Base-by-base conservation (phyloP, 306 rosid species). In the Trichosanthes truncata region DNA sequence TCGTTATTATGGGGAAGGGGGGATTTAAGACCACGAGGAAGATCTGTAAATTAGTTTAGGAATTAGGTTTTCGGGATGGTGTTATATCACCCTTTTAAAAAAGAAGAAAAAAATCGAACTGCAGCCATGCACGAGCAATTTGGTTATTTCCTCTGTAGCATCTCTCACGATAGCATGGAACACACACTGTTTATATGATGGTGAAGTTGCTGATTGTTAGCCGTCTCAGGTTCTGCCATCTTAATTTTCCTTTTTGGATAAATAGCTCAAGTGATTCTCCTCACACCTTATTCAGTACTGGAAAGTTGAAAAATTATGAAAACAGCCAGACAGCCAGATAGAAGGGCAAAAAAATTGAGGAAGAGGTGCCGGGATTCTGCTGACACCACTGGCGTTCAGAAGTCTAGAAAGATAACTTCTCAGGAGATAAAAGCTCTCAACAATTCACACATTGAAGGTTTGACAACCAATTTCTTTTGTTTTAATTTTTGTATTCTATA, bases 241-340 rank as follows among this genome's bases (percentile, higher is more conserved):
- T 25, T 23, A 45, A 71, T 43, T 68, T n/a, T 68, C 6, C 52
- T 20, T 67, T 38, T 67, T n/a, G 75, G 52, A 68, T 20, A 67
- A 1, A 68, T 68, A 68, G 26, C 4, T 21, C 29, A 68, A 68
- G 52, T 9, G 33, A 68, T 4, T 74, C 46, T 48, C 11, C 29
- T 51, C 62, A 74, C 25, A 33, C 5, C 43, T 7, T 51, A 48
- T 26, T 43, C 23, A 29, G 40, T 78, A 48, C 61, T 23, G 21
- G 74, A 41, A 45, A 35, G 52, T 52, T 65, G 81, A 33, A 46
- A 59, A 62, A 65, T n/a, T 13, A 79, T 79, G 76, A 51, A 65
- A 79, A n/a, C 76, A 26, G 52, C 33, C 69, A 46, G 29, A 7
- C 25, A 46, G 21, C 81, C 41, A 10, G 25, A 45, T 29, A 33